Conservation (phyloP, 805 yeast genomes). For the Candida mattraensis region DNA sequence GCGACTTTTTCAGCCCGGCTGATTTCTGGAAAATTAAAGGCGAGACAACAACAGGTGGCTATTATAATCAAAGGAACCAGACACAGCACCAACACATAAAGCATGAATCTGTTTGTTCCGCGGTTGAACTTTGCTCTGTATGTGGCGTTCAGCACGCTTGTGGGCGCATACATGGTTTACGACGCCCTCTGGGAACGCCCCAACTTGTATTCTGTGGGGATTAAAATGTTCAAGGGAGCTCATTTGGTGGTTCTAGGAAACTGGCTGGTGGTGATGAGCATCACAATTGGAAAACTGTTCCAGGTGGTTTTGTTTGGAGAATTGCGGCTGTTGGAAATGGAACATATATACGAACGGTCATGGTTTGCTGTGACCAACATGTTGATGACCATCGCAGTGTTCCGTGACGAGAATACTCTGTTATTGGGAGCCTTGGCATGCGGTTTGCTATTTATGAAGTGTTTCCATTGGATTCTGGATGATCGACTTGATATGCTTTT, state of each 20-base stretch:
- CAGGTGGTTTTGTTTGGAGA: slow-evolving; percentile 69
- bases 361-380: slow-evolving; percentile 66
- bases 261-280: slow-evolving; percentile 39
- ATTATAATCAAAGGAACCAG: no score
- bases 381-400: slow-evolving; percentile 55
- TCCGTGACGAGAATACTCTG: slow-evolving; percentile 47
- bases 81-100: no score
- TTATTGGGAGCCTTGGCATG: slow-evolving; percentile 38
- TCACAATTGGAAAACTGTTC: slow-evolving; percentile 45
- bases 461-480: slow-evolving; percentile 72
- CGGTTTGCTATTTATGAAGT: slow-evolving; percentile 52
- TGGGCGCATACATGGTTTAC: slow-evolving; percentile 36
- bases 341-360: slow-evolving; percentile 66
- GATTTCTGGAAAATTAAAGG: no score
- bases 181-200: slow-evolving; percentile 44
- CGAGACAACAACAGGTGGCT: no score
- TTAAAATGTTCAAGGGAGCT: slow-evolving; percentile 51
- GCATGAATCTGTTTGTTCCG: slow-evolving; percentile 1
- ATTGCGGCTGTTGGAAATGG: slow-evolving; percentile 70
- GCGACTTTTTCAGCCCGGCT: slow-evolving; percentile 7
- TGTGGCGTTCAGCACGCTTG: slow-evolving; percentile 33
- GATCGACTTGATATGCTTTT: slow-evolving; percentile 48
- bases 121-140: slow-evolving; percentile 23
- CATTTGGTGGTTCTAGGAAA: slow-evolving; percentile 42
- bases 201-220: slow-evolving; percentile 48